Evolutionary conservation across 2,329 filamentous ascomycete species (phyloP), one percentile per base, ranked within the genome.

Genomic region (Emmonsiellopsis sp.): DNA sequence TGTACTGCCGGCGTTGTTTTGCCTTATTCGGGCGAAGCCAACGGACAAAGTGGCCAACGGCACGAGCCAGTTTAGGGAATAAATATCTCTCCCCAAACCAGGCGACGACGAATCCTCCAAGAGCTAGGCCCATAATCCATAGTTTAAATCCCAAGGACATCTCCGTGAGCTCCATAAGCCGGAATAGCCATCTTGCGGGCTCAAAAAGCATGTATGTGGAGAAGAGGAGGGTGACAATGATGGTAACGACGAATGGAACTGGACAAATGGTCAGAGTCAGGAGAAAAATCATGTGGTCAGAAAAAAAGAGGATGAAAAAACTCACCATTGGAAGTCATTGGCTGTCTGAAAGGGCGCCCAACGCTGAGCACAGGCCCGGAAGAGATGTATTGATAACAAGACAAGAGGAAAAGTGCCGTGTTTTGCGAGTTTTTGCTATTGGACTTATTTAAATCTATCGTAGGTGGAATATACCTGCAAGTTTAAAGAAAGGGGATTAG

Each of bases 381-480:
- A 20, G 96, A 78, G 38, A 95, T 94, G 69, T 98, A 98, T 67
- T 97, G 91, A 64, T 91, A 97, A 68, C 90, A 96, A 1, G 87
- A 94, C 5, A 91, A 77, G 32, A 97, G 73, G 74, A 98, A 98
- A 1, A 98, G 75, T 0, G 87, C 84, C 0, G 92, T 95, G 64
- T 98, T 97, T 63, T 97, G 87, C 8, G 89, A 95, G 69, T 97
- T 97, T 63, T 86, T 79, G 51, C 91, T 86, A 65, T 93, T 95
- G 26, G 87, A 86, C 64, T 93, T 86, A 32, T 95, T 80, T 30
- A 80, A 81, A 64, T 90, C 81, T 30, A 95, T 67, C 53, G 84
- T 77, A 0, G 93, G 93, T 13, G 91, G 89, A 51, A 86, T 82
- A 66, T 89, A 95, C 81, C 81, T 83, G 48, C 6, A 37, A 44